Base-by-base conservation (phyloP, 768 basidiomycete species). In the Sistotremastrum suecicum region DNA sequence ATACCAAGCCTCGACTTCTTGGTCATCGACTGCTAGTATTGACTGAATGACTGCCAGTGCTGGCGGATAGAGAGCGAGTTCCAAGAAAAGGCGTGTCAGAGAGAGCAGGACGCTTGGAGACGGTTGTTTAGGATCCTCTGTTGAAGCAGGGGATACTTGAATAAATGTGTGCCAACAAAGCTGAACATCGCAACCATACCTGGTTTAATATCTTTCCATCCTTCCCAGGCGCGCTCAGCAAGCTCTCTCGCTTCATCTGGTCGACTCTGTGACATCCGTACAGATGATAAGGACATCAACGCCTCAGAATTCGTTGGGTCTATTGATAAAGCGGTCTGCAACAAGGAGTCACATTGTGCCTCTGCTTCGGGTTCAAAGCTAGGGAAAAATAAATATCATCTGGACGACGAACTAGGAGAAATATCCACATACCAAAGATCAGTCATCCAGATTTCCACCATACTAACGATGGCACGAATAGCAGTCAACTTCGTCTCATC, bases 361-460 rank as follows among this genome's bases (percentile, higher is more conserved):
- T 86, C 84, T 11, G 90, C 91, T 28, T 77, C 72, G 11, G 81
- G 78, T 57, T 88, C 86, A 53, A 84, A 79, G 59, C 90, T 94
- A 48, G 1, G 5, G n/a, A 40, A 31, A 30, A 44, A 48, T 38
- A n/a, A 42, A 33, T 29, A 7, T 42, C 28, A 32, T 9, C 20
- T 7, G 29, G n/a, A 36, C 4, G 9, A 9, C 7, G 5, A 36
- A 30, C n/a, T 8, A 39, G 20, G 5, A 36, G 32, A 47, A 11
- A 28, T 33, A 47, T 3, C 11, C 33, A 58, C 76, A 43, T 54
- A 83, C 90, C 90, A 92, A 42, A 94, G 67, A 68, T 92, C 88
- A 55, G 91, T 85, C 89, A 95, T 94, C 90, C 90, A 95, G 10
- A 92, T 84, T 58, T 94, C 91, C 29, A 92, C 82, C 72, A 91